phyloP scores from a whole-genome alignment of 2,329 filamentous ascomycete genomes.

The Coleophoma cylindrospora region DNA sequence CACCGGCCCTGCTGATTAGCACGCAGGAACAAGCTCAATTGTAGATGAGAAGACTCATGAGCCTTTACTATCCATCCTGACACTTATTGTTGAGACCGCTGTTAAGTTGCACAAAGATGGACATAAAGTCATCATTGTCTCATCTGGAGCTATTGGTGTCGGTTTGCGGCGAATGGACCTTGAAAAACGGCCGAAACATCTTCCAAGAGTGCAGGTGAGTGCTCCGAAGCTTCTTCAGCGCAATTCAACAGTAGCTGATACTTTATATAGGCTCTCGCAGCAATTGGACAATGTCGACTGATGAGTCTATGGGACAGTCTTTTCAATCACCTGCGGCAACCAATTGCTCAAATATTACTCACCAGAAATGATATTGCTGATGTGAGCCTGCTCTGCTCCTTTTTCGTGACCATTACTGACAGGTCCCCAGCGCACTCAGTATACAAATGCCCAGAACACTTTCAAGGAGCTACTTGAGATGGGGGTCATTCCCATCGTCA shows the following conservation, averaged over 20 bases:
- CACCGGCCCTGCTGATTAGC: background rate
- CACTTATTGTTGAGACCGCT: conserved; percentile 90
- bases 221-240: conserved; percentile 71
- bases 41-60: conserved; percentile 95
- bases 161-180: conserved; percentile 87
- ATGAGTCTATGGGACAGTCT: conserved; percentile 95
- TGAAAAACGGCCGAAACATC: conserved; percentile 80
- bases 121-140: conserved; percentile 92
- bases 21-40: conserved; percentile 91
- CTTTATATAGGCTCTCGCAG: conserved; percentile 69
- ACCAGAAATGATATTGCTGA: conserved; percentile 96
- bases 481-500: conserved; percentile 97
- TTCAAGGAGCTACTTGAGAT: conserved; percentile 85
- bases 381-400: conserved; percentile 40
- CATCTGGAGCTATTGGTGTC: conserved; percentile 93
- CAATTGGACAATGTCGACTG: conserved; percentile 91
- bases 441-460: conserved; percentile 94
- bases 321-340: conserved; percentile 82
- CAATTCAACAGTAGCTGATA: conserved; percentile 76
- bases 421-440: conserved; percentile 68
- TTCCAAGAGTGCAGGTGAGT: conserved; percentile 75
- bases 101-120: conserved; percentile 84
- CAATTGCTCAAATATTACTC: conserved; percentile 89
- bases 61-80: conserved; percentile 84
- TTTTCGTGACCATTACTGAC: conserved; percentile 10